Evolutionary conservation across 495 filamentous ascomycete genomes (phyloP).

Genomic region (Pyrenula massariospora): DNA sequence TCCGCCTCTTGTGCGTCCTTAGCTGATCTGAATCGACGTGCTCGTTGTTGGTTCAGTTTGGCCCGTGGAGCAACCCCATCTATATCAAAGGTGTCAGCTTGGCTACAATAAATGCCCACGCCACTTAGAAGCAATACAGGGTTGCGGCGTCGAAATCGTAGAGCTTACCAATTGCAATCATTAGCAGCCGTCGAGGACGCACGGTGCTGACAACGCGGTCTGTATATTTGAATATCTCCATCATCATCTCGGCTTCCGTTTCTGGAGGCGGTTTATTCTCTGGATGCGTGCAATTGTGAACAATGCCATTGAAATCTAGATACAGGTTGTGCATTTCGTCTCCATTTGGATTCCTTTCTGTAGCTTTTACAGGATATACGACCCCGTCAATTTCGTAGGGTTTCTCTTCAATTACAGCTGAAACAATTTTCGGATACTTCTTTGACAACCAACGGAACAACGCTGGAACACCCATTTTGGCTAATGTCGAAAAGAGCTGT

Average conservation of each 20-base stretch:
- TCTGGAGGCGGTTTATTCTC: constrained; percentile 84
- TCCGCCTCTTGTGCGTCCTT: constrained; percentile 92
- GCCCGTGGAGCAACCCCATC: constrained; percentile 90
- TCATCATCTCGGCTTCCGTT: constrained; percentile 98
- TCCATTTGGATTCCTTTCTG: constrained; percentile 86
- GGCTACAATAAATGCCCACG: background rate
- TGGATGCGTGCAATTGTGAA: constrained; percentile 96
- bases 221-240: constrained; percentile 93
- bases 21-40: constrained; percentile 80
- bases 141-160: background rate
- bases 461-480: constrained; percentile 85
- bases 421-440: constrained; percentile 95
- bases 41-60: constrained; percentile 97
- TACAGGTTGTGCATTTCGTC: constrained; percentile 98
- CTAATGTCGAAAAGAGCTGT: constrained; percentile 14
- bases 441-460: constrained; percentile 87
- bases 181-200: constrained; percentile 83
- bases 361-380: constrained; percentile 71
- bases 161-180: constrained; percentile 88
- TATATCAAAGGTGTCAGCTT: constrained; percentile 27
- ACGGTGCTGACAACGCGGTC: constrained; percentile 98
- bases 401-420: constrained; percentile 75
- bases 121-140: background rate
- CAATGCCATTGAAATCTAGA: constrained; percentile 99
- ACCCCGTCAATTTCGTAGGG: constrained; percentile 68